Conservation (phyloP, 2,329 filamentous ascomycete species). For the Diaporthe citriasiana region DNA sequence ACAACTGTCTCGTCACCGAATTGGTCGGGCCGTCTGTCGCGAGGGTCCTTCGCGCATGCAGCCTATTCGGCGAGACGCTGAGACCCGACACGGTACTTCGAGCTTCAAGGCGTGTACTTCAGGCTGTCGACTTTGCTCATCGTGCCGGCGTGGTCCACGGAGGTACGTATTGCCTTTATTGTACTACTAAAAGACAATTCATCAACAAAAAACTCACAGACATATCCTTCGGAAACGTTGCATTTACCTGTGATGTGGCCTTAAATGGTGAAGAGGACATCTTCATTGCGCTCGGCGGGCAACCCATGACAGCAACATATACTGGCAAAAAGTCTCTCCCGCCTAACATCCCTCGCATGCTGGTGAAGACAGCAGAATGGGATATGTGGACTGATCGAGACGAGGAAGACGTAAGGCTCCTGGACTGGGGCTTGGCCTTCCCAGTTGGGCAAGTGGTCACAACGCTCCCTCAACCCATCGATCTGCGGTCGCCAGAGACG, state of each 20-base stretch:
- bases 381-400: slow-evolving; percentile 14
- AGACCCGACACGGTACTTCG: slow-evolving; percentile 12
- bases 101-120: not conserved
- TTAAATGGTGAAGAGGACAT: slow-evolving; percentile 1
- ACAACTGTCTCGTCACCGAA: slow-evolving; percentile 30
- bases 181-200: fast-evolving
- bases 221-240: slow-evolving; percentile 9
- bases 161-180: not conserved
- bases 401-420: not conserved
- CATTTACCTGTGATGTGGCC: slow-evolving; percentile 1
- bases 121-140: slow-evolving; percentile 22
- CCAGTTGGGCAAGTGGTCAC: not conserved
- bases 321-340: not conserved
- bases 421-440: slow-evolving; percentile 25
- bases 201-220: not conserved
- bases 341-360: not conserved
- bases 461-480: slow-evolving; percentile 1
- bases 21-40: slow-evolving; percentile 2
- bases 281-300: slow-evolving; percentile 1
- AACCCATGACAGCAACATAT: not conserved
- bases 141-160: not conserved
- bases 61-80: not conserved
- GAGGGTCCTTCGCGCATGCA: not conserved
- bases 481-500: slow-evolving; percentile 16
- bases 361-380: not conserved